Base-by-base conservation (phyloP, 2,329 filamentous ascomycete genomes). In the Aspergillus sp. region DNA sequence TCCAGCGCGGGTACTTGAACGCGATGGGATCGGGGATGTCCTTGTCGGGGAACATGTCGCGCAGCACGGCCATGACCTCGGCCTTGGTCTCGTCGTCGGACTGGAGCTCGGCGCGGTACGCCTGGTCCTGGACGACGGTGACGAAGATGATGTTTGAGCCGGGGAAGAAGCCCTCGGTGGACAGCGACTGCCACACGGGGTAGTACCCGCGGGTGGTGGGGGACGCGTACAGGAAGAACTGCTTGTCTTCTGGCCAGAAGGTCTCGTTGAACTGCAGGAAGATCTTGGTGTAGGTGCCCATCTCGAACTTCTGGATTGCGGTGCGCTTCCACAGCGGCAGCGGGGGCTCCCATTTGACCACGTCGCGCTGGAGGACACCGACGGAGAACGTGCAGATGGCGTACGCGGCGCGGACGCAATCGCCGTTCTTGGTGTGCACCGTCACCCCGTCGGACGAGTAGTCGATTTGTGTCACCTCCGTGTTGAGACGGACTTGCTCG, bases 251-350 rank as follows among this genome's bases (percentile, higher is more conserved):
- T 58, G 79, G 77, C 86, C 86, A 89, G 67, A 88, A 89, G 0
- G 82, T 80, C 51, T 84, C 73, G 54, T 84, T 72, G 68, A 88
- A 88, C 57, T 88, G 85, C 51, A 87, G 72, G 69, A 88, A 88
- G 54, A 88, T 81, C 64, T 89, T 89, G 46, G 85, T 88, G 69
- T 88, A 89, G 0, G 84, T 88, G 3, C 82, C 86, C 81, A 89
- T 88, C 50, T 78, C 73, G 65, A 88, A 88, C 34, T 79, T 82
- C 2, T 81, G 77, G 47, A 89, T 86, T 0, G 83, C 81, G 3
- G 77, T 76, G 14, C 79, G 72, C 67, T 89, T 89, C 86, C 85
- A 88, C 2, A 67, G 67, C 0, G 86, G 87, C 0, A 89, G 72
- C 4, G 71, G 58, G 0, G 87, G 86, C 10, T 74, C 63, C 63